phyloP scores from a whole-genome alignment of 768 basidiomycete genomes.

The Butyriboletus loyo region DNA sequence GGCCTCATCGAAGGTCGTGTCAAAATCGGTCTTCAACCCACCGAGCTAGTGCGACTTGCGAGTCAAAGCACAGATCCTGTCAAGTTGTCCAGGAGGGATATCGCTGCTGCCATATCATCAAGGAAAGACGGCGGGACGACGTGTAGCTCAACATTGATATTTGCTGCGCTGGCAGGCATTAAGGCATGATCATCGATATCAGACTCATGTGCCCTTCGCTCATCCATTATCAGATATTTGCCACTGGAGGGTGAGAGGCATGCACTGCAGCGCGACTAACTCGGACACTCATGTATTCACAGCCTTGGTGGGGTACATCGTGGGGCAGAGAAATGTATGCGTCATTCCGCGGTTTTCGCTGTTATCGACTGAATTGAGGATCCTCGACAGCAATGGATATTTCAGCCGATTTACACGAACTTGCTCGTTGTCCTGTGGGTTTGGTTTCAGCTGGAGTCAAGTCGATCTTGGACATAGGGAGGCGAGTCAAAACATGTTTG shows the following conservation, averaged over 20 bases:
- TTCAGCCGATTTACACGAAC: constrained; percentile 89
- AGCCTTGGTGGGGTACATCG: constrained; percentile 86
- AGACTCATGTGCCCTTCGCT: constrained; percentile 4
- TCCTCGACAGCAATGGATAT: constrained; percentile 81
- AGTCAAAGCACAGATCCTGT: constrained; percentile 45
- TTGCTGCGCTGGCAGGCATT: constrained; percentile 81
- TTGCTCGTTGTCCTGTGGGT: constrained; percentile 85
- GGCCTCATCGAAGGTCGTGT: constrained; percentile 79
- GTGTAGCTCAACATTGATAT: constrained; percentile 69
- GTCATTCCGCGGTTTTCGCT: background rate
- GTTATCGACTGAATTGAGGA: background rate
- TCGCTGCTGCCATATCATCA: constrained; percentile 68
- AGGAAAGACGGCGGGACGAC: constrained; percentile 79
- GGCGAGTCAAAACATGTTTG: constrained; percentile 34
- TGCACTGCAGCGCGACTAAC: background rate
- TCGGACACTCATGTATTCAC: constrained; percentile 4
- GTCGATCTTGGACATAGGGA: constrained; percentile 90
- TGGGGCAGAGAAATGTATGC: constrained; percentile 63
- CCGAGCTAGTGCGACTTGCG: constrained; percentile 69
- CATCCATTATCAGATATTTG: constrained; percentile 58
- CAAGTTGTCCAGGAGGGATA: constrained; percentile 79
- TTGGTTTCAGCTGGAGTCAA: constrained; percentile 93
- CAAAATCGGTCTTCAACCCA: constrained; percentile 73
- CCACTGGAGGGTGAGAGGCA: constrained; percentile 81
- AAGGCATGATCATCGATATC: constrained; percentile 45